Evolutionary conservation across 2,329 filamentous ascomycete species (phyloP).

Genomic region (Diaporthe sp.): DNA sequence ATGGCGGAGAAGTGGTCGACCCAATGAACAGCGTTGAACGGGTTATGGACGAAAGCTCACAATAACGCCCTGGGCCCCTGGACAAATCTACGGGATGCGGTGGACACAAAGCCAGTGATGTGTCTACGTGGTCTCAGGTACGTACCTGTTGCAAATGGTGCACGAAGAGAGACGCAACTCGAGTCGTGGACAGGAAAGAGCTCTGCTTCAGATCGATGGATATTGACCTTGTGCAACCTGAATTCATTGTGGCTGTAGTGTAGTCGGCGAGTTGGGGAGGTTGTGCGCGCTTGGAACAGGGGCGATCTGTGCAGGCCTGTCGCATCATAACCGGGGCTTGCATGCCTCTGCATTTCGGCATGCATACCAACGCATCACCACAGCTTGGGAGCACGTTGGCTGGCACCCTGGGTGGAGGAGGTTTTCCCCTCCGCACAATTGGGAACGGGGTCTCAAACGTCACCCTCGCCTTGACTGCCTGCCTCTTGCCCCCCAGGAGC

Average conservation of each 20-base stretch:
- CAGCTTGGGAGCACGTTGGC: no score
- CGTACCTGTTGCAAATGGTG: conserved; percentile 22
- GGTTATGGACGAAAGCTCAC: conserved; percentile 5
- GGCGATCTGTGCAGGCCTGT: conserved; percentile 12
- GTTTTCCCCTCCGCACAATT: no score
- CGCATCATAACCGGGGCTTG: conserved; percentile 20
- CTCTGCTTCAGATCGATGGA: conserved; percentile 16
- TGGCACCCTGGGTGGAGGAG: no score
- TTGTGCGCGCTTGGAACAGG: conserved; percentile 19
- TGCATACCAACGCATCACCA: conserved; percentile 26
- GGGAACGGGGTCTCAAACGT: no score
- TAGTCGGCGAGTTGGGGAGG: conserved; percentile 34
- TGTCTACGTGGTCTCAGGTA: conserved; percentile 3
- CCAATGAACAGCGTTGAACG: background rate
- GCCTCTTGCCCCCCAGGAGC: no score
- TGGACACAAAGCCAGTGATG: background rate
- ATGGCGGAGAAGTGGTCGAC: conserved; percentile 13
- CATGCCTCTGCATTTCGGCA: conserved; percentile 21
- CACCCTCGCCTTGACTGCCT: no score
- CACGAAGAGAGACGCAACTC: conserved; percentile 19
- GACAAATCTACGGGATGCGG: no score
- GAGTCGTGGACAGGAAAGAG: conserved; percentile 12
- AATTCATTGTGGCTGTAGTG: conserved; percentile 31
- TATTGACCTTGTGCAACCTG: conserved; percentile 20
- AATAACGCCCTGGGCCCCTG: conserved; percentile 7